Percentiles rank a stretch among this genome's conserved stretches.
Evolutionary conservation across 495 filamentous ascomycete species (phyloP).

Genomic region (Penicillium robsamsonii): DNA sequence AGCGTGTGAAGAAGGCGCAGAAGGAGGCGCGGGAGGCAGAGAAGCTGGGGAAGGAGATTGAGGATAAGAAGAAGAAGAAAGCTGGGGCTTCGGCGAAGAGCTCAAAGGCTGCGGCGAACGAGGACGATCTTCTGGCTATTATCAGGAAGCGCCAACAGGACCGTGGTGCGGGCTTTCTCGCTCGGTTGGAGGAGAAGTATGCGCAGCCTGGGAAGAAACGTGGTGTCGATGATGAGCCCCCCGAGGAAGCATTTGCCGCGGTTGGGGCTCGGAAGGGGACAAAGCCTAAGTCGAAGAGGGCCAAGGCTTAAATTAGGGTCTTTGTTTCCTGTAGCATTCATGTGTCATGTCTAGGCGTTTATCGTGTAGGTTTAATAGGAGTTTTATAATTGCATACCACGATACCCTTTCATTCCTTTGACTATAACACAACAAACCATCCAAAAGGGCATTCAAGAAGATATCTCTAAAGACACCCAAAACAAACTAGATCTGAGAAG

Average conservation of each 20-base stretch:
- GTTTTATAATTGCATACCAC: slow-evolving; percentile 14
- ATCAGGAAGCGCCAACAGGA: slow-evolving; percentile 30
- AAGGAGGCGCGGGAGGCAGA: slow-evolving; percentile 72
- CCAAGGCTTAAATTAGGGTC: slow-evolving; percentile 13
- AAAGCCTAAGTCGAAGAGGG: slow-evolving; percentile 19
- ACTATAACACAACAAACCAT: neutral
- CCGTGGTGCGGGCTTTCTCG: slow-evolving; percentile 27
- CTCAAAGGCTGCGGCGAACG: slow-evolving; percentile 16
- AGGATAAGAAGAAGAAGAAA: slow-evolving; percentile 55
- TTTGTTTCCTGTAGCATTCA: slow-evolving; percentile 1
- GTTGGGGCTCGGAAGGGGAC: slow-evolving; percentile 26
- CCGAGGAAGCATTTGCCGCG: slow-evolving; percentile 37
- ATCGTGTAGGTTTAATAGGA: slow-evolving; percentile 6
- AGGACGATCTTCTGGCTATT: slow-evolving; percentile 26
- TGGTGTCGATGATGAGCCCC: slow-evolving; percentile 26
- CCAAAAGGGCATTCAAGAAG: neutral
- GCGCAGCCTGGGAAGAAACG: slow-evolving; percentile 29
- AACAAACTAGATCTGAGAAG: neutral
- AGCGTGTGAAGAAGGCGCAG: slow-evolving; percentile 60
- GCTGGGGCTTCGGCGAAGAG: slow-evolving; percentile 38
- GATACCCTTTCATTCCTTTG: neutral
- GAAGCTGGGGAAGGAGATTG: slow-evolving; percentile 66
- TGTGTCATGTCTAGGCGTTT: slow-evolving; percentile 10
- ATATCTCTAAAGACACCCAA: too few relatives aligned
- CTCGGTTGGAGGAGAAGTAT: slow-evolving; percentile 30